Base-by-base conservation (phyloP, 2,329 filamentous ascomycete species). In the Colletotrichum sublineola region DNA sequence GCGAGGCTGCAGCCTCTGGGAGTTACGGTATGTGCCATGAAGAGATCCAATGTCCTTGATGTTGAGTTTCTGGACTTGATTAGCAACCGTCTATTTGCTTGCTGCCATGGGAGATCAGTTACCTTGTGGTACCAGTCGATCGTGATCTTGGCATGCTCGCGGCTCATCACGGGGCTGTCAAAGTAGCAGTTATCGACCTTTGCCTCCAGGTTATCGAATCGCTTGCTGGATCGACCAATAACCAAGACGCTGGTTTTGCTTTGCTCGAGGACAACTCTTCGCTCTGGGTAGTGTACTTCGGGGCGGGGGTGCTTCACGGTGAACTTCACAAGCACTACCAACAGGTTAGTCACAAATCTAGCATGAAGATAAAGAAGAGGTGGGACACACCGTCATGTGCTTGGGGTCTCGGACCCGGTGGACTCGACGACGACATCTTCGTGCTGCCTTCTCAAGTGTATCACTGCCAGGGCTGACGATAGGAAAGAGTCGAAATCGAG, bases 101-200 rank as follows among this genome's bases (percentile, higher is more conserved):
- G 4, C n/a, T 14, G 29, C 7, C 40, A 48, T 24, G 20, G 20
- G 36, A 31, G 33, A n/a, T 55, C 29, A 67, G 81, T 70, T 80
- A 89, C 89, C 79, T 86, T 83, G 8, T 79, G 76, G 2, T 84
- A 78, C 12, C 83, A 76, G 61, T 87, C 81, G 5, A 86, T 82
- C 20, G 77, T 75, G 5, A 92, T 77, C 55, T 87, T 81, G 20
- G 92, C 93, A 80, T 94, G 92, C 14, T 88, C 79, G 56, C 92
- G 86, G 33, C 92, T 94, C 85, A 94, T 92, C 46, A 94, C 92
- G 0, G 92, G 89, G 68, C 89, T 92, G 75, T 93, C 88, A 71
- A 94, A 92, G 86, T 86, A 93, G 20, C 86, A 89, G 79, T 94
- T 94, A 75, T 87, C 80, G 6, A 76, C 74, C 48, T 73, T 81